These are phyloP conservation scores for Botrytis squamosa DNA, from an alignment of 2,329 filamentous ascomycete genomes.

Conservation along the genomic window DNA sequence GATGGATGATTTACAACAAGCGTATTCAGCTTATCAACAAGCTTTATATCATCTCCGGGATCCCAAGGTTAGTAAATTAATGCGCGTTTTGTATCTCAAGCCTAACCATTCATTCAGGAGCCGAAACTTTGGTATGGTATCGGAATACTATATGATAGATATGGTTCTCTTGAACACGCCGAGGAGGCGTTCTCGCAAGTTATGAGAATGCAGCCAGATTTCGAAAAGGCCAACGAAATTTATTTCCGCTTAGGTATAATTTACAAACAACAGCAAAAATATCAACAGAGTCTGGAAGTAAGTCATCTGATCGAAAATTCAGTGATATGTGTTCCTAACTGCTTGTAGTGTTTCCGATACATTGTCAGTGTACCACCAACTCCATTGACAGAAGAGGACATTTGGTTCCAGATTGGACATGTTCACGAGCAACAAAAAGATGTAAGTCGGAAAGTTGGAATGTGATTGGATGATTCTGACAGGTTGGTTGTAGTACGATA, in stretches of 20 bases:
- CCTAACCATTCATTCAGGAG: conserved; percentile 55
- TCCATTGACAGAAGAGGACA: conserved; percentile 93
- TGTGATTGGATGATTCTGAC: conserved; percentile 35
- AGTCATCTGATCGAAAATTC: conserved; percentile 35
- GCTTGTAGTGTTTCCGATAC: conserved; percentile 86
- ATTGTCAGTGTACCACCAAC: conserved; percentile 91
- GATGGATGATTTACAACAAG: conserved; percentile 97
- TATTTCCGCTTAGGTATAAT: conserved; percentile 99
- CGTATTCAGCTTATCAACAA: conserved; percentile 94
- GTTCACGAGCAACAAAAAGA: conserved; percentile 99
- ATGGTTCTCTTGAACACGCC: conserved; percentile 93
- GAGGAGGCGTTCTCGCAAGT: conserved; percentile 98
- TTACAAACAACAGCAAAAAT: conserved; percentile 98
- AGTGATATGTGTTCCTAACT: conserved; percentile 26
- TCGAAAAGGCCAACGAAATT: conserved; percentile 98
- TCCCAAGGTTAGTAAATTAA: conserved; percentile 66
- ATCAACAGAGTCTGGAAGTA: conserved; percentile 86
- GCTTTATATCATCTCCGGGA: conserved; percentile 89
- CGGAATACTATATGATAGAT: conserved; percentile 93
- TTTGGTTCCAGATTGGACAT: conserved; percentile 99
- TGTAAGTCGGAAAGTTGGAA: conserved; percentile 55
- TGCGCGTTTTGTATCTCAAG: not conserved
- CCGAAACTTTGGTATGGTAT: conserved; percentile 99
- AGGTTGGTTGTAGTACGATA: conserved; percentile 68
- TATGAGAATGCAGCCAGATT: conserved; percentile 96